phyloP scores from a whole-genome alignment of 75 land plant genomes.

The Pinus taeda region DNA sequence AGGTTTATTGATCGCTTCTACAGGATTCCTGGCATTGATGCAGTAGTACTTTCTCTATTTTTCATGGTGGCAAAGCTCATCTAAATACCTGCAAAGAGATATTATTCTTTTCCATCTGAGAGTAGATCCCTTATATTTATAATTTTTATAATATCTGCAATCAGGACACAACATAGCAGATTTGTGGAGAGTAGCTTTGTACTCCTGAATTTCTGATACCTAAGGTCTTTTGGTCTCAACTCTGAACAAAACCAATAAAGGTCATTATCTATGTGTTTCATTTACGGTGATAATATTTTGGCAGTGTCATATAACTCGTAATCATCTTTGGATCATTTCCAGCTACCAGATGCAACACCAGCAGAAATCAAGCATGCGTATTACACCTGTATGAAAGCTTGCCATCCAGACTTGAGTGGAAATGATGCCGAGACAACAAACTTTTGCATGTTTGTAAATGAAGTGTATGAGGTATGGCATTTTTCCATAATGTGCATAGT shows the following conservation, averaged over 20 bases:
- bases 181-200: neutral
- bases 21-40: too few species aligned
- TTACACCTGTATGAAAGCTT: conserved; percentile 94
- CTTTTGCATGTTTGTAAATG: conserved; percentile 96
- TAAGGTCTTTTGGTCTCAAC: neutral
- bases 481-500: neutral
- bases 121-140: too few species aligned
- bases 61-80: too few species aligned
- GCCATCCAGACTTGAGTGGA: conserved; percentile 95
- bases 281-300: neutral
- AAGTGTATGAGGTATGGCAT: conserved; percentile 81
- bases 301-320: neutral
- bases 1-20: too few species aligned
- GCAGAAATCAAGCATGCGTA: conserved; percentile 92
- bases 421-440: conserved; percentile 72
- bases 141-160: neutral
- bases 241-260: neutral
- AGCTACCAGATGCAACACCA: conserved; percentile 91
- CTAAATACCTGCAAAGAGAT: too few species aligned
- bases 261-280: neutral
- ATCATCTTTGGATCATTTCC: conserved; percentile 10
- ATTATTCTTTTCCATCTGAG: too few species aligned
- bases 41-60: too few species aligned
- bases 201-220: neutral
- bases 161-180: neutral